Evolutionary conservation across 257 asterid species (phyloP), one percentile per base, ranked within the genome.

Genomic region (Petrea volubilis): DNA sequence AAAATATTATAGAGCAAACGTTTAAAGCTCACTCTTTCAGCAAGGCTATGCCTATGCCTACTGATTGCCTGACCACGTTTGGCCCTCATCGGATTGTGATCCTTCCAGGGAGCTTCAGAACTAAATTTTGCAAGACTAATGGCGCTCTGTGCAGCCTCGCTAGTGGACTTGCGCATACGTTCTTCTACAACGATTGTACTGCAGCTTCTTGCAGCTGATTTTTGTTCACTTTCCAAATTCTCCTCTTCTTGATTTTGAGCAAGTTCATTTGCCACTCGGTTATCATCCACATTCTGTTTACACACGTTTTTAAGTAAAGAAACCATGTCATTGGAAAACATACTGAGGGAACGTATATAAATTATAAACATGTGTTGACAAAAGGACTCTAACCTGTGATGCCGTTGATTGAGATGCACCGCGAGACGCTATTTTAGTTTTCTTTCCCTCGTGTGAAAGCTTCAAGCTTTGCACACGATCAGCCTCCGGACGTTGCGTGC

Each of bases 31-130:
- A 68, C 64, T 36, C 73, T 68, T 49, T 53, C 73, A 4, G 64
- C 73, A 68, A 68, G 64, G 73, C n/a, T n/a, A n/a, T n/a, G n/a
- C n/a, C 62, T 68, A 55, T 53, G 73, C 7, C 55, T 68, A 29
- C 51, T 53, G 38, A 43, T 25, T 27, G 64, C 51, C 24, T 24
- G 52, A 44, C 38, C 73, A 21, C 64, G 41, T 40, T 40, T 40
- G 10, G 46, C 46, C 46, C 15, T 40, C 46, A 40, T 68, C 17
- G 12, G 23, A 24, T 50, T 50, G 15, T 11, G 55, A 12, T 67
- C 49, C n/a, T n/a, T n/a, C n/a, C n/a, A n/a, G n/a, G n/a, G n/a
- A n/a, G n/a, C n/a, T 18, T 40, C 46, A 0, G 46, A 14, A 40
- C 46, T 12, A 40, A 40, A 40, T 40, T 40, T 11, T 24, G 69